phyloP scores from a whole-genome alignment of 371 early-diverging fungal genomes.

The Apophysomyces ossiformis region DNA sequence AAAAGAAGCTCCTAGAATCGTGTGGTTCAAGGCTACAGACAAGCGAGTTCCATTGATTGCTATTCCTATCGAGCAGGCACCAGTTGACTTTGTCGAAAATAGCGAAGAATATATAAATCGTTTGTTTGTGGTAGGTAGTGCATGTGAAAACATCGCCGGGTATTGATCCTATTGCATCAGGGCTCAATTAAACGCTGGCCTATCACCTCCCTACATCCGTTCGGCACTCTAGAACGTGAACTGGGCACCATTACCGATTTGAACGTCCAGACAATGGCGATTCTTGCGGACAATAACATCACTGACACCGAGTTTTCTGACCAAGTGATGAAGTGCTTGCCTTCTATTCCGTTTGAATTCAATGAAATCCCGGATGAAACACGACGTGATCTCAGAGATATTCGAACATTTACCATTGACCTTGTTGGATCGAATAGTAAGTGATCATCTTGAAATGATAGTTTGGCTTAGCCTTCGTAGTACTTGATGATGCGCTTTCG shows the following conservation, averaged over 20 bases:
- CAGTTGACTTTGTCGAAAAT: conserved; percentile 67
- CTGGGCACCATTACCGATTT: conserved; percentile 74
- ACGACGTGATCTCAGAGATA: conserved; percentile 73
- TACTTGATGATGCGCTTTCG: conserved; percentile 94
- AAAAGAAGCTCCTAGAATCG: conserved; percentile 56
- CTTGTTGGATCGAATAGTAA: conserved; percentile 85
- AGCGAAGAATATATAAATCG: conserved; percentile 59
- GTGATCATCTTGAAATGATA: conserved; percentile 8
- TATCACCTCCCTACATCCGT: conserved; percentile 66
- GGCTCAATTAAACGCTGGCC: conserved; percentile 77
- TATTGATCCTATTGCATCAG: conserved; percentile 30
- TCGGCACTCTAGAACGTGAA: conserved; percentile 64
- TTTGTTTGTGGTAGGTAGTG: conserved; percentile 44
- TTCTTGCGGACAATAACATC: conserved; percentile 68
- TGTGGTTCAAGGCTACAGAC: conserved; percentile 90
- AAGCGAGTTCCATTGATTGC: conserved; percentile 81
- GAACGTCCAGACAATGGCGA: conserved; percentile 67
- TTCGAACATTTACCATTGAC: conserved; percentile 87
- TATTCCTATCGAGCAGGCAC: conserved; percentile 74
- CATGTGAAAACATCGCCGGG: background rate
- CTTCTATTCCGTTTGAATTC: conserved; percentile 65
- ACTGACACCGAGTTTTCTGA: conserved; percentile 61
- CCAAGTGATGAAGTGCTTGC: conserved; percentile 66
- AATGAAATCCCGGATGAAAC: conserved; percentile 48
- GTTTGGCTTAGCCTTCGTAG: conserved; percentile 14